phyloP scores from a whole-genome alignment of 805 yeast genomes.

The Blastobotrys peoriensis region DNA sequence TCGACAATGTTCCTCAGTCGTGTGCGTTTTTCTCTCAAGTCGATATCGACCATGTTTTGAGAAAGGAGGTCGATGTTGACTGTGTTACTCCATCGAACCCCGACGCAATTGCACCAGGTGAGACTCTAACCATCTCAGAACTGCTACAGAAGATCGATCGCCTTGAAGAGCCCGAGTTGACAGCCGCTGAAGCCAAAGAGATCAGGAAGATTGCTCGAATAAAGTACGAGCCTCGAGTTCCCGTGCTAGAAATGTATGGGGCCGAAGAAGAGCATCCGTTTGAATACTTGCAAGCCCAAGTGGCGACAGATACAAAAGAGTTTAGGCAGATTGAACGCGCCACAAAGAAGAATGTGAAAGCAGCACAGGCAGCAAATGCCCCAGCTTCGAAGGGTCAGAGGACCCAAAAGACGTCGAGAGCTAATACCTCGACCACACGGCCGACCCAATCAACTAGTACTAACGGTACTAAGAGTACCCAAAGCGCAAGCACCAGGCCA shows the following conservation, averaged over 20 bases:
- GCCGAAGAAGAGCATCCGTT: conserved; percentile 2
- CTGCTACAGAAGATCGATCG: conserved; percentile 35
- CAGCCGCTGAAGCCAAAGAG: neutral
- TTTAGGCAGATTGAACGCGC: conserved; percentile 7
- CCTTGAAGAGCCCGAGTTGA: conserved; percentile 12
- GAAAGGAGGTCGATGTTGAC: conserved; percentile 90
- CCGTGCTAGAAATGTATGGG: conserved; percentile 7
- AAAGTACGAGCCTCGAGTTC: conserved; percentile 9
- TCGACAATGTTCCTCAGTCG: conserved; percentile 83
- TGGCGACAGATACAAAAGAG: conserved; percentile 8
- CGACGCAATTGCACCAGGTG: conserved; percentile 68
- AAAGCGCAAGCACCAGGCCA: no score
- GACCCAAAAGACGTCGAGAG: no score
- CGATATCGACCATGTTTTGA: conserved; percentile 78
- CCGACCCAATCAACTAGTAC: neutral
- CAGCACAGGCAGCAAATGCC: no score
- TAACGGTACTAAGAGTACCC: no score
- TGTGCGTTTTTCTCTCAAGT: conserved; percentile 95
- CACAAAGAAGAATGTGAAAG: no score
- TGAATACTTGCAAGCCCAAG: conserved; percentile 15
- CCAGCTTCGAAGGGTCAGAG: no score
- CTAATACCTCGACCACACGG: no score
- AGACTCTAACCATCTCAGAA: conserved; percentile 54
- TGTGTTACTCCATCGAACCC: conserved; percentile 90
- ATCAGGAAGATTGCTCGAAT: neutral